Conservation (phyloP, 176 grass and related monocot species). For the Ananas comosus region DNA sequence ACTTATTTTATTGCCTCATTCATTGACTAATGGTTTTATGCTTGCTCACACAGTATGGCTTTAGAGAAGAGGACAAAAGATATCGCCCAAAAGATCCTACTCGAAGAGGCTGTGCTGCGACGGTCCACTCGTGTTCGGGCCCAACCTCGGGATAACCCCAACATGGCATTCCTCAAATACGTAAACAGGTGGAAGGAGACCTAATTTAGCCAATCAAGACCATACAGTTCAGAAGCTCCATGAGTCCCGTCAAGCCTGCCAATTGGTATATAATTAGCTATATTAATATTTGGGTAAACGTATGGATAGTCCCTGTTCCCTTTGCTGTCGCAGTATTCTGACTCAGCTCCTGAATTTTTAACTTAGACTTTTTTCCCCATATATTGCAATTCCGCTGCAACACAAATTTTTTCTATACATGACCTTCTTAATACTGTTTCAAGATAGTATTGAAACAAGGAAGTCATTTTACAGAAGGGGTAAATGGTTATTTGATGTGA, state of each 20-base stretch:
- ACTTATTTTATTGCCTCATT: neutral
- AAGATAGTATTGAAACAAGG: too few species aligned
- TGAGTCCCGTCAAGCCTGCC: neutral
- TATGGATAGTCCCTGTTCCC: too few species aligned
- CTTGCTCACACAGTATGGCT: conserved; percentile 35
- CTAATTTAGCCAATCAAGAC: conserved; percentile 15
- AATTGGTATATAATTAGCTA: neutral
- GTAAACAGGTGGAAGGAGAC: conserved; percentile 60
- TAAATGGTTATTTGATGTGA: too few species aligned
- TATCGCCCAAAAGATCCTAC: conserved; percentile 34
- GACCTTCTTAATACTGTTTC: too few species aligned
- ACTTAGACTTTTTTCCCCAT: too few species aligned
- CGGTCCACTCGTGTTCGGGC: conserved; percentile 66
- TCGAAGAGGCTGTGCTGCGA: conserved; percentile 46
- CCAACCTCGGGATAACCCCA: conserved; percentile 59
- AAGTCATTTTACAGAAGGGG: too few species aligned
- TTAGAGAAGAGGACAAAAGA: conserved; percentile 69
- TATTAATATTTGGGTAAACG: too few species aligned
- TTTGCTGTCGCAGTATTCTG: too few species aligned
- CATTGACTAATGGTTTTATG: conserved; percentile 5
- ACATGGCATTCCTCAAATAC: conserved; percentile 64
- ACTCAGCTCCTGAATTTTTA: too few species aligned
- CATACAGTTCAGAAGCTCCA: neutral
- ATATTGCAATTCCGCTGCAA: too few species aligned
- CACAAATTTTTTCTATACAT: too few species aligned